A percentile compares a stretch with the other conserved stretches of the same genome.
Evolutionary conservation across 2,329 filamentous ascomycete species (phyloP).

Genomic region (Trichoderma sp.): DNA sequence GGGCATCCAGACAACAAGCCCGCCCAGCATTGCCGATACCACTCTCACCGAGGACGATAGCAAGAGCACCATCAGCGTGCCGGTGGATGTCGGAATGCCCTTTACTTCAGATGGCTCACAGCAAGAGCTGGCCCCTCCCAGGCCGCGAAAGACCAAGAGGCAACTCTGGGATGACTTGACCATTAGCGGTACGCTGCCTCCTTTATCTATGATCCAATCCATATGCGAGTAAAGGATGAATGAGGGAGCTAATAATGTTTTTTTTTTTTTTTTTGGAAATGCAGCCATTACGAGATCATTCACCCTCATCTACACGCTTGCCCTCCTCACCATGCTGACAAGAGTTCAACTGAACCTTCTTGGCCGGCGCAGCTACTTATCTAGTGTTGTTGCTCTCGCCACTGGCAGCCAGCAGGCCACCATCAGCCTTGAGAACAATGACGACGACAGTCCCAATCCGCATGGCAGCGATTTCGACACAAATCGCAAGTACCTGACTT

Average conservation of each 20-base stretch:
- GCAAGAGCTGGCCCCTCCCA: conserved; percentile 46
- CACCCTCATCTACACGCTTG: conserved; percentile 87
- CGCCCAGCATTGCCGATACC: conserved; percentile 64
- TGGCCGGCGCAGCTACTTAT: conserved; percentile 91
- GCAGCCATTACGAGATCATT: conserved; percentile 86
- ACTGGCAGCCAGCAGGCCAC: conserved; percentile 71
- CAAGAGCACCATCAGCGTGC: conserved; percentile 71
- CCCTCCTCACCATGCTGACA: conserved; percentile 86
- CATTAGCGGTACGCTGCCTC: conserved; percentile 75
- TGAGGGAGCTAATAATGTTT: neutral
- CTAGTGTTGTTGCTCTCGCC: conserved; percentile 89
- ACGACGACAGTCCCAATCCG: conserved; percentile 80
- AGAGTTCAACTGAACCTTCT: conserved; percentile 96
- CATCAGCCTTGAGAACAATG: conserved; percentile 90
- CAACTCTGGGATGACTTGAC: conserved; percentile 98
- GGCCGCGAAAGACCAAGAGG: conserved; percentile 74
- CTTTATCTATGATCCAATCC: neutral
- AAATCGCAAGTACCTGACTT: conserved; percentile 90
- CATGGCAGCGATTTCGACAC: conserved; percentile 95
- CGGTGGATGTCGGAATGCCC: conserved; percentile 78
- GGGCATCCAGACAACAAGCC: conserved; percentile 56
- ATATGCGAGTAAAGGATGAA: no score
- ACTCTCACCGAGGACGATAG: conserved; percentile 82
- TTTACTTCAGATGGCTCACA: conserved; percentile 45
- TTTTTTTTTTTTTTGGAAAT: neutral